Evolutionary conservation across 208 protist genomes (phyloP), one percentile per base, ranked within the genome.

Genomic region (Leishmania aethiopica): DNA sequence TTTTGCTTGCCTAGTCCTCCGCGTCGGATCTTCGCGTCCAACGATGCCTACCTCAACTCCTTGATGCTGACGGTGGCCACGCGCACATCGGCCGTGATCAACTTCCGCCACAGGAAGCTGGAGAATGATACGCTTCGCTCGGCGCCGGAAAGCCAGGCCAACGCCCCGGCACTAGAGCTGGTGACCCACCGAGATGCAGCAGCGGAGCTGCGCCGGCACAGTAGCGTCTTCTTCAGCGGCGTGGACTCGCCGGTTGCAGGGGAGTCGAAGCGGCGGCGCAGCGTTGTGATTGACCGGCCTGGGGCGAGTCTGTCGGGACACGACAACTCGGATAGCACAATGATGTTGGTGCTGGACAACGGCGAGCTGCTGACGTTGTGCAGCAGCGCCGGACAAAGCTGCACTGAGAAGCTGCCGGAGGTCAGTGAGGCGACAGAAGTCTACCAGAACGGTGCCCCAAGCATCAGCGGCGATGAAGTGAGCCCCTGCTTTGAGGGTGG

Each of bases 371-470:
- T 77, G 42, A 76, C 75, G 25, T 67, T 85, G 45, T 22, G 55
- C 53, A 49, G 5, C 32, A 57, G 45, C 32, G 17, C 37, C 15
- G 62, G 22, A 15, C 6, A 0, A 53, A 47, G 75, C 47, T 28
- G 37, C 59, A 22, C 42, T 10, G n/a, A 25, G 28, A 35, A 51
- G n/a, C 11, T 3, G 35, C 37, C 32, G 15, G 22, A 80, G 8
- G 47, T 75, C 4, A 11, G 4, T 32, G 32, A 42, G 60, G 51
- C 42, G 28, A 37, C 57, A 57, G 35, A 53, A 51, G 49, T 72
- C 40, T 87, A 79, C 75, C 71, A 84, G n/a, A 87, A 90, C 75
- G 86, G 86, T 47, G 17, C 25, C 5, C 86, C 86, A 42, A 62
- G 45, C 25, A 45, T 89, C 25, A 70, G 49, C 45, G 84, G 80